A percentile compares a stretch with the other conserved stretches of the same genome.
Evolutionary conservation across 2,329 filamentous ascomycete genomes (phyloP).

Genomic region (Chaetothyriales sp.): DNA sequence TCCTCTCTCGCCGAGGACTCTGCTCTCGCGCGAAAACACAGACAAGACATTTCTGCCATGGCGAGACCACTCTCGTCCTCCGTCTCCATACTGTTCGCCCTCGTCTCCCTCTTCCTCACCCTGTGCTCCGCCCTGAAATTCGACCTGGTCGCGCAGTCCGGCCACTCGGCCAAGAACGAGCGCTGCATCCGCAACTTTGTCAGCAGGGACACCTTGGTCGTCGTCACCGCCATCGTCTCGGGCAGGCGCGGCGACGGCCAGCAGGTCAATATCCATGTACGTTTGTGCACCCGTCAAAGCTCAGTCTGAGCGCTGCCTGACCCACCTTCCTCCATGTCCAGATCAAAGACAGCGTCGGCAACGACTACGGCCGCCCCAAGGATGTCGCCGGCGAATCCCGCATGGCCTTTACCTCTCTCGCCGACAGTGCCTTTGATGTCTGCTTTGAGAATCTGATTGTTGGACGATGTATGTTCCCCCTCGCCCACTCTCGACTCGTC

Average conservation of each 20-base stretch:
- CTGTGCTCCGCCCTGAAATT: slow-evolving; percentile 66
- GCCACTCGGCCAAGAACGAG: slow-evolving; percentile 53
- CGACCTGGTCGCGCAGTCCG: slow-evolving; percentile 60
- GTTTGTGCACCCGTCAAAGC: slow-evolving; percentile 21
- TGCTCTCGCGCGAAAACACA: background rate
- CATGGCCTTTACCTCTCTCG: slow-evolving; percentile 85
- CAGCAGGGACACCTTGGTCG: slow-evolving; percentile 77
- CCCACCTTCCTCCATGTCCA: slow-evolving; percentile 27
- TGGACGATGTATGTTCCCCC: slow-evolving; percentile 44
- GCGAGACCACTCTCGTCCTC: background rate
- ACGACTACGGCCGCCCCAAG: slow-evolving; percentile 85
- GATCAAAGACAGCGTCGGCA: slow-evolving; percentile 91
- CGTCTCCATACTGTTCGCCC: background rate
- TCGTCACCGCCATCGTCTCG: slow-evolving; percentile 78
- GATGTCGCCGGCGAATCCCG: slow-evolving; percentile 85
- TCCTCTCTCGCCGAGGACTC: background rate
- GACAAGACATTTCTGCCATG: background rate
- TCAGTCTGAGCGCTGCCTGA: background rate
- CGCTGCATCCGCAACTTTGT: slow-evolving; percentile 97
- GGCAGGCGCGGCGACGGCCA: slow-evolving; percentile 87
- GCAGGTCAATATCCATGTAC: slow-evolving; percentile 83
- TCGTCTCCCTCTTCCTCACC: slow-evolving; percentile 24
- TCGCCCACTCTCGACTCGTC: background rate
- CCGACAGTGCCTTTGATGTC: slow-evolving; percentile 85
- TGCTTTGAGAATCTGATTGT: slow-evolving; percentile 82